Conservation (phyloP, 2,329 filamentous ascomycete genomes). For the Ophiocordyceps polyrhachis-furcata region DNA sequence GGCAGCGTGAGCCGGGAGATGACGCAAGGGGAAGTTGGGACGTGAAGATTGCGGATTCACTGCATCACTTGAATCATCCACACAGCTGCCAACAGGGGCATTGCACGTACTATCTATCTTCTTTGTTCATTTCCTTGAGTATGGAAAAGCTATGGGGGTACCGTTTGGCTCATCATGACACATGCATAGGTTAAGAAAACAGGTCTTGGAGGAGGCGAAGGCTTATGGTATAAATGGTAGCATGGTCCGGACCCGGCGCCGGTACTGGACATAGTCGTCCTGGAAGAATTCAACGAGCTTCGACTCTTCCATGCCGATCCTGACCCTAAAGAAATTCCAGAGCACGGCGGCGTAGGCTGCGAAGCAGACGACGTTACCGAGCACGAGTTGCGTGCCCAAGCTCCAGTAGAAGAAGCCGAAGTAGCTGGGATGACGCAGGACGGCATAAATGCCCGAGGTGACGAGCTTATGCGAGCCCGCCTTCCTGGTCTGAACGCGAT, state of each 20-base stretch:
- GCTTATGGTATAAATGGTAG: slow-evolving; percentile 47
- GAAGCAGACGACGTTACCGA: slow-evolving; percentile 71
- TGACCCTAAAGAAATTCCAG: slow-evolving; percentile 64
- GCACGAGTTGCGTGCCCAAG: slow-evolving; percentile 75
- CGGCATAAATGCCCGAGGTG: slow-evolving; percentile 58
- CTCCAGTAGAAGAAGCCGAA: slow-evolving; percentile 99
- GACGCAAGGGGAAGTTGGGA: slow-evolving; percentile 1
- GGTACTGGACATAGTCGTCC: slow-evolving; percentile 60
- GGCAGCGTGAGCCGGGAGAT: slow-evolving; percentile 49
- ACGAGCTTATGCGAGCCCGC: slow-evolving; percentile 59
- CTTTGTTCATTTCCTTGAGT: neutral
- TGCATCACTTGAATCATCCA: neutral
- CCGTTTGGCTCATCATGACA: neutral
- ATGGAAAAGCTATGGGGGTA: neutral
- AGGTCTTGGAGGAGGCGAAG: neutral
- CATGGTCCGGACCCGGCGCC: slow-evolving; percentile 48
- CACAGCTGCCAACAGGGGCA: neutral
- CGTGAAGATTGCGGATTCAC: neutral
- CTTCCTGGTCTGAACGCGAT: slow-evolving; percentile 56
- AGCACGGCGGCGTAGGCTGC: slow-evolving; percentile 54
- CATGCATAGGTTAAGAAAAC: neutral
- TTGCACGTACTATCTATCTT: neutral
- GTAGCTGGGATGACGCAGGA: slow-evolving; percentile 74
- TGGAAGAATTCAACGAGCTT: slow-evolving; percentile 69
- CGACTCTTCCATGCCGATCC: slow-evolving; percentile 64